Conservation (phyloP, 2,329 filamentous ascomycete species). For the Emmonsiellopsis sp. region DNA sequence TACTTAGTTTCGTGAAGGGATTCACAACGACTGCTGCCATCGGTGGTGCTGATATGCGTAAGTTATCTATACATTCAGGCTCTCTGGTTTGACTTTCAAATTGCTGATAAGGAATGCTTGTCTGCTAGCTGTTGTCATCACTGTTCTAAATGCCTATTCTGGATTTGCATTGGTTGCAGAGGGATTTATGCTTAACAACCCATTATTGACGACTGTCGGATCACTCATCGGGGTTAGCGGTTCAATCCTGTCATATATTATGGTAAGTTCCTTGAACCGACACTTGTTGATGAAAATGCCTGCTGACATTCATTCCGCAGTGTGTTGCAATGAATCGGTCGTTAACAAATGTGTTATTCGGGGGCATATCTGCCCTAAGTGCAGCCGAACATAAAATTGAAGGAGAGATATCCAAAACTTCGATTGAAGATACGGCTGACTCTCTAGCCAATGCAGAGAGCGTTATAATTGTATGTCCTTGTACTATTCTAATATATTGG, state of each 20-base stretch:
- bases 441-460: slow-evolving; percentile 66
- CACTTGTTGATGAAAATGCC: neutral
- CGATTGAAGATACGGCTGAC: slow-evolving; percentile 71
- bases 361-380: slow-evolving; percentile 60
- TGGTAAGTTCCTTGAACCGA: slow-evolving; percentile 26
- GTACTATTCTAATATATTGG: slow-evolving; percentile 49
- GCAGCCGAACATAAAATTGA: slow-evolving; percentile 68
- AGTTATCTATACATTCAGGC: slow-evolving; percentile 6
- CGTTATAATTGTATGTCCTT: slow-evolving; percentile 60
- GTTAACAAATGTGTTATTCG: slow-evolving; percentile 81
- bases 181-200: slow-evolving; percentile 84
- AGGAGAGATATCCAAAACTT: slow-evolving; percentile 68
- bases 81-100: neutral
- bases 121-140: slow-evolving; percentile 65
- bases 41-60: slow-evolving; percentile 85
- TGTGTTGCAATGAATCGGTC: slow-evolving; percentile 89
- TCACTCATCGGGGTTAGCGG: slow-evolving; percentile 82
- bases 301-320: slow-evolving; percentile 13
- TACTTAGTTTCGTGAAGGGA: slow-evolving; percentile 74
- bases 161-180: slow-evolving; percentile 86
- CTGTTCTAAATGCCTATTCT: slow-evolving; percentile 81
- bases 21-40: slow-evolving; percentile 83
- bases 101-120: slow-evolving; percentile 11
- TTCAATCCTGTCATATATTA: slow-evolving; percentile 79
- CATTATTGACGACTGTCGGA: slow-evolving; percentile 74